Evolutionary conservation across 1,139 yeast species (phyloP).

Genomic region (Yamadazyma dushanensis): DNA sequence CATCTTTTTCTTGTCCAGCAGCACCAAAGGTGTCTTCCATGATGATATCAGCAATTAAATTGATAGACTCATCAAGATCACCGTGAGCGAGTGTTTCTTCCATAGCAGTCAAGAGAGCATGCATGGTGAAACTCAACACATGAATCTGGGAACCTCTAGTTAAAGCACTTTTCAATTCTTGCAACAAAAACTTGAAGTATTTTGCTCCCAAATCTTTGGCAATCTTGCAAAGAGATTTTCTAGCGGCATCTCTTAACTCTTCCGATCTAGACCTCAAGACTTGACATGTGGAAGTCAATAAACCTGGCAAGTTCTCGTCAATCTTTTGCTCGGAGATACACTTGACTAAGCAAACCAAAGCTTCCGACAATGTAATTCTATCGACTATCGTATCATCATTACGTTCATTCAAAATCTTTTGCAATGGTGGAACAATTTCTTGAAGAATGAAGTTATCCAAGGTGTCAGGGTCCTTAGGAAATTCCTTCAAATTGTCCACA

Average conservation of each 20-base stretch:
- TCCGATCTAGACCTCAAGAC: conserved; percentile 84
- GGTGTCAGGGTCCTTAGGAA: conserved; percentile 33
- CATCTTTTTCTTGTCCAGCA: conserved; percentile 93
- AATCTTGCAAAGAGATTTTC: conserved; percentile 73
- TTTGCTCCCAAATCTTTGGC: conserved; percentile 66
- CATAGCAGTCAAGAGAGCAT: conserved; percentile 63
- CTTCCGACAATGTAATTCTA: conserved; percentile 81
- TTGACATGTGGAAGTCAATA: conserved; percentile 82
- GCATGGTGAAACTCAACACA: conserved; percentile 86
- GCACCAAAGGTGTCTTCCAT: conserved; percentile 95
- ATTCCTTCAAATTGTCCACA: conserved; percentile 25
- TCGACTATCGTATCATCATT: conserved; percentile 76
- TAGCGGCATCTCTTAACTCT: conserved; percentile 82
- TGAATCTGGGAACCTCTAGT: conserved; percentile 93
- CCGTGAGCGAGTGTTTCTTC: conserved; percentile 55
- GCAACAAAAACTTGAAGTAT: conserved; percentile 71
- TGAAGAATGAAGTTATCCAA: conserved; percentile 54
- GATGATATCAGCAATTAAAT: conserved; percentile 62
- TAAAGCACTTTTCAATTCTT: conserved; percentile 76
- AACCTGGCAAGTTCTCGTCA: conserved; percentile 69
- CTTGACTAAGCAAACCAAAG: conserved; percentile 67
- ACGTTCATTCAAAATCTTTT: conserved; percentile 58
- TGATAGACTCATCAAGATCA: conserved; percentile 71
- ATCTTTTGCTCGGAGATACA: conserved; percentile 61
- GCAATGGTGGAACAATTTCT: conserved; percentile 64